Base-by-base conservation (phyloP, 805 yeast genomes). In the Torulaspora delbrueckii region DNA sequence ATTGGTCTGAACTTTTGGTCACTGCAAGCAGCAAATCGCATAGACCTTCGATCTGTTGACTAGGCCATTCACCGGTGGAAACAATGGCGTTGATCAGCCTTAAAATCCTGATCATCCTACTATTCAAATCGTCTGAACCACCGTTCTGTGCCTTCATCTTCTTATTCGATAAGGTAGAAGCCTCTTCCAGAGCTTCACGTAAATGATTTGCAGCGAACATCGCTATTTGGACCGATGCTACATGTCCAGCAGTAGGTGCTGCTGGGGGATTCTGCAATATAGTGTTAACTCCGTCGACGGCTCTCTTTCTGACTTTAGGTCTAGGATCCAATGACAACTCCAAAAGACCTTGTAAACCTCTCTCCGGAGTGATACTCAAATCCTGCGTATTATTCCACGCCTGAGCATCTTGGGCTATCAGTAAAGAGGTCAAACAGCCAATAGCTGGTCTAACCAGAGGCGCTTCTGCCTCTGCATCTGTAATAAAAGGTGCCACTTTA, bases 281-380 rank as follows among this genome's bases (percentile, higher is more conserved):
- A 3, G 72, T 75, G 40, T 74, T 68, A n/a, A 93, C 75, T 1
- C 97, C 86, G 47, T 93, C 99, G 58, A 82, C 84, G 1, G 98
- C 96, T 71, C 97, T 83, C 76, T 85, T 87, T 65, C 99, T 80
- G 9, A 93, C 95, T 59, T 93, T 93, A 30, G 99, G 99, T 62
- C 98, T 79, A 37, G 85, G 84, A 66, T 93, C 97, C 35, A 86
- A 68, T 0, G 91, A 79, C 50, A 88, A 73, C 62, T 86, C 88
- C 48, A 90, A 67, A 48, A 90, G 67, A 37, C 91, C 96, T 32
- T 77, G 75, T 47, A 89, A 68, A 35, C 93, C 96, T 72, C 95
- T 78, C 60, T 77, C 79, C 41, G 96, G 96, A 32, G 79, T 75
- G 48, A 72, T 72, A 51, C 66, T 76, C 66, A 67, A 67, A 48